Percentiles rank a stretch among this genome's conserved stretches.
These are phyloP conservation scores for Cladosporium sp. DNA, from an alignment of 2,329 filamentous ascomycete genomes.

Conservation along the genomic window DNA sequence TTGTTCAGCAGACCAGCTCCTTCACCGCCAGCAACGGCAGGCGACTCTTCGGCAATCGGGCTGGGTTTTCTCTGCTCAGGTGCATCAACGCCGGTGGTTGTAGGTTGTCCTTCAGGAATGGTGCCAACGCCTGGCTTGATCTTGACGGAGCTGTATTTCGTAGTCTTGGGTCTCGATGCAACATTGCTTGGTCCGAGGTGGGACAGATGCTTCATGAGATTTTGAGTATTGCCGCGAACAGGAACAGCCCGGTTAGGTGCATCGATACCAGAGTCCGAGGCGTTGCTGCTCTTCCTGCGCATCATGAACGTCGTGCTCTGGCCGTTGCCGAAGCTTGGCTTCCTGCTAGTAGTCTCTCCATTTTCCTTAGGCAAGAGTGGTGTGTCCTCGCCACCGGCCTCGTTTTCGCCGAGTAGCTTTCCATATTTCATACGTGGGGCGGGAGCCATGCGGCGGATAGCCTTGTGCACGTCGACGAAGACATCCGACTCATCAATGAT, in stretches of 20 bases:
- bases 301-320: constrained; percentile 38
- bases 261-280: constrained; percentile 26
- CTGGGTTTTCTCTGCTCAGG: background rate
- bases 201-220: constrained; percentile 57
- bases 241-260: constrained; percentile 30
- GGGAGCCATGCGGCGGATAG: constrained; percentile 81
- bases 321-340: constrained; percentile 33
- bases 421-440: constrained; percentile 63
- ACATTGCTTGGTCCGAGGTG: constrained; percentile 62
- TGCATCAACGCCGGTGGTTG: constrained; percentile 13
- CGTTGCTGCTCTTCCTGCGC: constrained; percentile 43
- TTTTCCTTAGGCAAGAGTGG: constrained; percentile 26
- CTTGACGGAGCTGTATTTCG: constrained; percentile 60
- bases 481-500: constrained; percentile 99
- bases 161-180: constrained; percentile 56
- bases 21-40: constrained; percentile 48
- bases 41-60: background rate
- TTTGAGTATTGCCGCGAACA: constrained; percentile 50
- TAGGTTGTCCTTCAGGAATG: constrained; percentile 36
- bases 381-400: constrained; percentile 25
- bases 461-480: constrained; percentile 97
- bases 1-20: constrained; percentile 52
- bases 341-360: constrained; percentile 19
- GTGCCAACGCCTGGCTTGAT: constrained; percentile 56
- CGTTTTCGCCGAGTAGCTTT: constrained; percentile 21